Evolutionary conservation across 768 basidiomycete genomes (phyloP).

Genomic region (Calocera cornea): DNA sequence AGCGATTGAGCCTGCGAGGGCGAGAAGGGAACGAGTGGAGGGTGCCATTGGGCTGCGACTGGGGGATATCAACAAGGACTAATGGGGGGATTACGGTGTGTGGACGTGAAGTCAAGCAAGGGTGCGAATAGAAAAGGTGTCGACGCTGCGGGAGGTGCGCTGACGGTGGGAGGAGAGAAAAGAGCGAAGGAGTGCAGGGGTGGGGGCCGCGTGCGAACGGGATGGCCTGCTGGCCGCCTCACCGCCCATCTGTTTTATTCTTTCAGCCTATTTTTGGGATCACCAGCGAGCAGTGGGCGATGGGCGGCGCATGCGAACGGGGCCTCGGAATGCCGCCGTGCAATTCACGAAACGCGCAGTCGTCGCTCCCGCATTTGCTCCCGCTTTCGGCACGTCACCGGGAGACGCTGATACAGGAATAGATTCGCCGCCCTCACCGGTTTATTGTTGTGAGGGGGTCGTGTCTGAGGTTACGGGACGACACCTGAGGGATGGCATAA

Average conservation of each 20-base stretch:
- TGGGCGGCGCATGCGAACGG: too few species aligned
- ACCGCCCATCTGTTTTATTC: neutral
- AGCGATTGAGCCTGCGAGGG: neutral
- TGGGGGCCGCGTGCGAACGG: neutral
- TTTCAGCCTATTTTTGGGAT: slow-evolving; percentile 4
- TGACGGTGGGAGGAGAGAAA: neutral
- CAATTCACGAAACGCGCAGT: slow-evolving; percentile 4
- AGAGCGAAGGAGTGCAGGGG: neutral
- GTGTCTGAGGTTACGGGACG: too few species aligned
- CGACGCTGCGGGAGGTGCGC: neutral
- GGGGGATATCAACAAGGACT: neutral
- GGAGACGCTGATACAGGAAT: too few species aligned
- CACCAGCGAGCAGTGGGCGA: too few species aligned
- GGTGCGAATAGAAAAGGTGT: too few species aligned
- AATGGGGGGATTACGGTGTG: neutral
- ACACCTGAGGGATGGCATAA: too few species aligned
- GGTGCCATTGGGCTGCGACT: neutral
- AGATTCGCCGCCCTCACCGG: too few species aligned
- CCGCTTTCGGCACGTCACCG: too few species aligned
- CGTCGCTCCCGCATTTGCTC: neutral
- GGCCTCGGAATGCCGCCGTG: too few species aligned
- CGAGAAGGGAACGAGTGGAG: slow-evolving; percentile 1
- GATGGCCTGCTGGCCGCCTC: neutral
- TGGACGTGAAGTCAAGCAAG: neutral
- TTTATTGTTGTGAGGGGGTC: too few species aligned